Conservation (phyloP, 139 green algal genomes). For the Astrephomene gubernaculifera region DNA sequence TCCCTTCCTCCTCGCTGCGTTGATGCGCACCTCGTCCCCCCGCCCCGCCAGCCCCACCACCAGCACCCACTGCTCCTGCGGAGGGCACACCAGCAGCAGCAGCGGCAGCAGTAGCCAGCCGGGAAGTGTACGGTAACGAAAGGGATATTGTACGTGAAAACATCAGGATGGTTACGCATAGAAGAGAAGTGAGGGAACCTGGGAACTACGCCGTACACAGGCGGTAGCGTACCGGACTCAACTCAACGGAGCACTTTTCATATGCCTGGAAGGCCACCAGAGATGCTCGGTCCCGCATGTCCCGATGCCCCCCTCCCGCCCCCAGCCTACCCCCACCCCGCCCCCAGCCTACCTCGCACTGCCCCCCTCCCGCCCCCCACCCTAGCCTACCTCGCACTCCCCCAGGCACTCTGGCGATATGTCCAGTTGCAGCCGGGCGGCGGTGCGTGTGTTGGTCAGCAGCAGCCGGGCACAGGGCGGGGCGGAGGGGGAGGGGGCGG, state of each 20-base stretch:
- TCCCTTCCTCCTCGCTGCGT: not conserved
- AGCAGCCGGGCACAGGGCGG: not conserved
- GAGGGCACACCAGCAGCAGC: too few species aligned
- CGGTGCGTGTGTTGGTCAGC: slow-evolving; percentile 24
- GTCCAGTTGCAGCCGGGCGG: not conserved
- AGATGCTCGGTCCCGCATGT: too few species aligned
- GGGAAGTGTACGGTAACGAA: not conserved
- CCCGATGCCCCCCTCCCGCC: too few species aligned
- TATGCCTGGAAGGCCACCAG: too few species aligned
- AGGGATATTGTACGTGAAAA: too few species aligned
- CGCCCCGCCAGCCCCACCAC: slow-evolving; percentile 35
- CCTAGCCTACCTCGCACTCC: not conserved
- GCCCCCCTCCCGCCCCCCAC: not conserved
- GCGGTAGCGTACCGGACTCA: too few species aligned
- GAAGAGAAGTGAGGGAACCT: too few species aligned
- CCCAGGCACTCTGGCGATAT: not conserved
- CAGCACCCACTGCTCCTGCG: slow-evolving; percentile 32
- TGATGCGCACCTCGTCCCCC: slow-evolving; percentile 30
- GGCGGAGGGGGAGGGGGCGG: too few species aligned
- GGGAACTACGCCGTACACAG: too few species aligned
- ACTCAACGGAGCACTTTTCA: too few species aligned
- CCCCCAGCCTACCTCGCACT: not conserved
- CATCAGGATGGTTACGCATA: too few species aligned
- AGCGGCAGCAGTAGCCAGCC: not conserved
- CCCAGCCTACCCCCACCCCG: too few species aligned